Percentiles rank a stretch among this genome's conserved stretches.
Conservation (phyloP, 768 basidiomycete genomes). For the Pleurotus sapidus region DNA sequence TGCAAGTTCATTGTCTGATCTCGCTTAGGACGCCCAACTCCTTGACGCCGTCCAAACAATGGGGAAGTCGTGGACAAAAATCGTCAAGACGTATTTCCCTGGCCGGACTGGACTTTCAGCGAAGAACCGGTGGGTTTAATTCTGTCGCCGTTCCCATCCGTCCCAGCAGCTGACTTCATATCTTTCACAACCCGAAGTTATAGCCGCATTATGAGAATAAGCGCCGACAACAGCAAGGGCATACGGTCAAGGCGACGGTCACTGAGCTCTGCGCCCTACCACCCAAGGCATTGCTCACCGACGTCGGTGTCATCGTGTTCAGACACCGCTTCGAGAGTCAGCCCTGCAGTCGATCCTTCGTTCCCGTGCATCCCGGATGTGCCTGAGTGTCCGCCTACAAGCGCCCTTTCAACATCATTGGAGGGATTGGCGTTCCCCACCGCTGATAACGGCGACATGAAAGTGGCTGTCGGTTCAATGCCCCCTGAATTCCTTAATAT, state of each 20-base stretch:
- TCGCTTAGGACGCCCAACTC: slow-evolving; percentile 46
- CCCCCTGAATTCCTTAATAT: slow-evolving; percentile 2
- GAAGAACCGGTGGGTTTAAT: slow-evolving; percentile 47
- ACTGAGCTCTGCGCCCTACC: neutral
- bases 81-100: slow-evolving; percentile 59
- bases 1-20: slow-evolving; percentile 1
- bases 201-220: slow-evolving; percentile 5
- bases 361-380: slow-evolving; percentile 5
- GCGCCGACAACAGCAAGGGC: neutral
- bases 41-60: slow-evolving; percentile 52
- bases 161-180: too few relatives aligned
- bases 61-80: slow-evolving; percentile 62
- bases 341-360: slow-evolving; percentile 1
- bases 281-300: slow-evolving; percentile 1
- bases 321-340: neutral
- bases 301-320: slow-evolving; percentile 3
- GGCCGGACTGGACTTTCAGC: slow-evolving; percentile 57
- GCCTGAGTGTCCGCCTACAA: neutral
- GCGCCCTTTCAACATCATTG: neutral
- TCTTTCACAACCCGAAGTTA: neutral
- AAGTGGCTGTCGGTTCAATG: neutral
- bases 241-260: slow-evolving; percentile 1
- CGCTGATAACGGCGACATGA: neutral
- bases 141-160: neutral
- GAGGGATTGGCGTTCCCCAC: neutral